Base-by-base conservation (phyloP, 441 rosid species). In the Mallotus japonicus region DNA sequence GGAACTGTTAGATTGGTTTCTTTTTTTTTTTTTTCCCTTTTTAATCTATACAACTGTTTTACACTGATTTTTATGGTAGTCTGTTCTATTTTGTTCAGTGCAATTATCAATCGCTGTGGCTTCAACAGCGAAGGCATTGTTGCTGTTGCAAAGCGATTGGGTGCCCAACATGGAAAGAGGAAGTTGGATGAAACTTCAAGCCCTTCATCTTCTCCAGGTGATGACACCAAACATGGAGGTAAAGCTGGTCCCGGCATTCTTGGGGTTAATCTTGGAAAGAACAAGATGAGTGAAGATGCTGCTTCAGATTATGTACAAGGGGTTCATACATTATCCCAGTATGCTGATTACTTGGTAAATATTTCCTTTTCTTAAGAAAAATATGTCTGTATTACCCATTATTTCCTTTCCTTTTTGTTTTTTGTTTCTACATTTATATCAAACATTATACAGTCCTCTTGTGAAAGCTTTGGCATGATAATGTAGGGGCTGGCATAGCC, bases 211-310 rank as follows among this genome's bases (percentile, higher is more conserved):
- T 63, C 90, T 42, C 73, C 87, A 42, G 73, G 69, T 44, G 92
- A 86, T 54, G 96, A 89, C 47, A 79, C 65, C 62, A 90, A 88
- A 82, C 92, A 89, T 5, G 98, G 98, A 62, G 98, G 99, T 46
- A 95, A 95, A 85, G 96, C 99, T 73, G 99, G 99, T 68, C 98
- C 97, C 72, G 99, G 99, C 76, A 92, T 95, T 76, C 98, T 95
- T 71, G 99, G 98, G 65, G 98, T 92, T 69, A 95, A 95, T 80
- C 95, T 95, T 77, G 99, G 99, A 81, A 95, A 95, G 86, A 95
- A 92, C 83, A 95, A 95, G 85, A 86, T 89, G 47, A 95, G 92
- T 83, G 98, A 92, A 80, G 98, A 95, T 87, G 96, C 98, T 56
- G 85, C 95, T 65, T 85, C 90, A 51, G 98, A 95, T 78, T 95